These are phyloP conservation scores for Atkinsonella hypoxylon DNA, from an alignment of 2,329 filamentous ascomycete species.

Conservation along the genomic window DNA sequence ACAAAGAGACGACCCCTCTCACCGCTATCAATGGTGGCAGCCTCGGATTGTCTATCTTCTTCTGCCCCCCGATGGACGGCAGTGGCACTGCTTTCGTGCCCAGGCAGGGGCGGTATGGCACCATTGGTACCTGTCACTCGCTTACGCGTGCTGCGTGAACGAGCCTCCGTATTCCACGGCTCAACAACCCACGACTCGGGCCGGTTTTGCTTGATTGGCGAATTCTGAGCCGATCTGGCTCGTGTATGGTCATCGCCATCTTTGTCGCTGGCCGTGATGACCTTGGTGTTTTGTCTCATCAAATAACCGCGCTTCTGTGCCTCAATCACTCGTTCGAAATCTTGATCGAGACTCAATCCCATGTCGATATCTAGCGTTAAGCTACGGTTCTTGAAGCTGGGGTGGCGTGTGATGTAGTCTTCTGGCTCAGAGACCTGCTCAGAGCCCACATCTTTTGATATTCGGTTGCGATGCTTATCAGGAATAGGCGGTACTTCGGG, in stretches of 20 bases:
- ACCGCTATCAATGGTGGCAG: constrained; percentile 59
- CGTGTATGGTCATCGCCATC: constrained; percentile 43
- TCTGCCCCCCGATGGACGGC: constrained; percentile 57
- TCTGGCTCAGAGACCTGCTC: constrained; percentile 24
- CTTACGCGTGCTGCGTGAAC: constrained; percentile 54
- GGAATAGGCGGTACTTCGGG: constrained; percentile 49
- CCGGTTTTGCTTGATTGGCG: constrained; percentile 62
- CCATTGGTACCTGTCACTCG: constrained; percentile 32
- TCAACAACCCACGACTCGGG: constrained; percentile 93
- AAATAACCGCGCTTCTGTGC: constrained; percentile 97
- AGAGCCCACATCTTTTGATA: constrained; percentile 34
- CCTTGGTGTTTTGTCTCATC: constrained; percentile 97
- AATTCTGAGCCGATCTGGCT: constrained; percentile 52
- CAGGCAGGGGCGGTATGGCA: constrained; percentile 70
- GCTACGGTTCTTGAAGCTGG: constrained; percentile 71
- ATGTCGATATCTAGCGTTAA: constrained; percentile 73
- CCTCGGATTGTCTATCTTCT: constrained; percentile 47
- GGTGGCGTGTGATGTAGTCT: constrained; percentile 46
- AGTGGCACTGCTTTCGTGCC: constrained; percentile 69
- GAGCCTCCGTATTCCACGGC: constrained; percentile 79
- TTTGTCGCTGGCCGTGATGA: constrained; percentile 83
- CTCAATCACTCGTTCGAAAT: constrained; percentile 92
- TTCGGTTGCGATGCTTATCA: constrained; percentile 44
- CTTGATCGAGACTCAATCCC: constrained; percentile 75
- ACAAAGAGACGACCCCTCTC: constrained; percentile 90